phyloP scores from a whole-genome alignment of 768 basidiomycete species.

The Podaxis mareebaensis region DNA sequence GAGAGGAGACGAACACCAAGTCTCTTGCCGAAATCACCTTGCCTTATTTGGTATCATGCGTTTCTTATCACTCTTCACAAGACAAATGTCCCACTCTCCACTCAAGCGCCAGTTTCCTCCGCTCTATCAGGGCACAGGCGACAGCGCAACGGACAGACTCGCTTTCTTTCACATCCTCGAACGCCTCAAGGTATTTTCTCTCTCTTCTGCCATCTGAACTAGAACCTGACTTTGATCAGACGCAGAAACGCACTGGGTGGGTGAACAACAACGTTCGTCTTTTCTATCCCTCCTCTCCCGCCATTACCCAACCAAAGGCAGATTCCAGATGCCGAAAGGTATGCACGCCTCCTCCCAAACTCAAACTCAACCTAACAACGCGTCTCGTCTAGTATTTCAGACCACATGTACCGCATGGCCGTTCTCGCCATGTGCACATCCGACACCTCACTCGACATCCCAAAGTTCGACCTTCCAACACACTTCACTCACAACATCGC shows the following conservation, averaged over 20 bases:
- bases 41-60: neutral
- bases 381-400: conserved; percentile 65
- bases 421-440: conserved; percentile 88
- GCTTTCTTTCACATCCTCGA: conserved; percentile 92
- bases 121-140: conserved; percentile 53
- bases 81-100: neutral
- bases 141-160: conserved; percentile 65
- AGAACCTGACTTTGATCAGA: conserved; percentile 44
- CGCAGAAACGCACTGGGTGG: conserved; percentile 96
- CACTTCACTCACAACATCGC: neutral
- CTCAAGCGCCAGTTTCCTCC: conserved; percentile 55
- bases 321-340: conserved; percentile 89
- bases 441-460: conserved; percentile 66
- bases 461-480: conserved; percentile 52
- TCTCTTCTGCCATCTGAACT: neutral
- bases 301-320: conserved; percentile 28
- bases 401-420: conserved; percentile 98
- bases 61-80: neutral
- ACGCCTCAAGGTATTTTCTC: conserved; percentile 73
- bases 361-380: neutral
- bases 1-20: neutral
- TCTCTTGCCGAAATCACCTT: conserved; percentile 3
- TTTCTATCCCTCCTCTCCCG: neutral
- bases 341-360: neutral
- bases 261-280: conserved; percentile 70